Evolutionary conservation across 176 grass and related monocot genomes (phyloP), one percentile per base, ranked within the genome.

Genomic region (Bromus sterilis): DNA sequence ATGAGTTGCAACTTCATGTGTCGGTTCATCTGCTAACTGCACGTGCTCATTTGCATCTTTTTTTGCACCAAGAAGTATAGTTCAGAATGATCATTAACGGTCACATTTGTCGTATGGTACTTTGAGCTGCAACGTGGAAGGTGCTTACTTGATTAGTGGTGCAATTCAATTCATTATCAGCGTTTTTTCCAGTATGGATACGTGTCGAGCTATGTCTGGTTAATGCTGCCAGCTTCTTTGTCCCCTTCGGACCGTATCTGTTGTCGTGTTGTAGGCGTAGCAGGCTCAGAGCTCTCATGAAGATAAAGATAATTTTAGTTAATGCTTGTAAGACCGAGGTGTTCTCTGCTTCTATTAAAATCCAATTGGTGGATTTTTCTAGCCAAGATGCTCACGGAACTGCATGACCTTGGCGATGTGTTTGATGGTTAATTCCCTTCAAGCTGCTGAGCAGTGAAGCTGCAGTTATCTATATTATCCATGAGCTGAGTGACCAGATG

Each of bases 381-480:
- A 30, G 9, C 1, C 23, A 75, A 43, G 29, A 66, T 30, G 15
- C 48, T 80, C 55, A 53, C 40, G 40, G 41, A 84, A 16, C 53
- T 58, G 41, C n/a, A 73, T 81, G 71, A 15, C 40, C 64, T 62
- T 81, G 41, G 3, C 6, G 43, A 56, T 57, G 61, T 75, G 21
- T 70, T 41, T 32, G 12, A 49, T 35, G 48, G 31, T 76, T 30
- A 74, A 75, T 57, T 32, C 26, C 12, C 40, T 80, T 76, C 62
- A 83, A 63, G 7, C 56, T 36, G 31, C 49, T 66, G 58, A 75
- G 25, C 20, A 13, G 20, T 41, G 60, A 14, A 63, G 55, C 55
- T 77, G 84, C 26, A 64, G 63, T 85, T 76, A 7, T 63, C 9
- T 76, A 41, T 37, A 42, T 77, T 49, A 43, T 82, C n/a, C 12